Evolutionary conservation across 176 grass and related monocot genomes (phyloP).

Genomic region (Oryza glaberrima): DNA sequence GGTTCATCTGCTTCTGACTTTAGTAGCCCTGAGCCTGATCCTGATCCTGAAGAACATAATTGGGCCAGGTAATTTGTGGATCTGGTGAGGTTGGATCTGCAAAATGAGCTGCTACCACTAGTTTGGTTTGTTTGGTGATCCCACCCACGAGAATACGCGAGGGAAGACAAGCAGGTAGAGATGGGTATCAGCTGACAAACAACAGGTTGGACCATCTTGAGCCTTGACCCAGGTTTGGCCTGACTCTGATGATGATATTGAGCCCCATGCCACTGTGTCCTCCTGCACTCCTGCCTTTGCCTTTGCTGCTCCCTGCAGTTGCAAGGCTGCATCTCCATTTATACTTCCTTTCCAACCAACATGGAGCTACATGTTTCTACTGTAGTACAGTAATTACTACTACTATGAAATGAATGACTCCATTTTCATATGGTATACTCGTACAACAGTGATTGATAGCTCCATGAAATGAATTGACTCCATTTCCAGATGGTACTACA

Average conservation of each 20-base stretch:
- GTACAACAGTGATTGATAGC: not conserved
- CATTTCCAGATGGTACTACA: not conserved
- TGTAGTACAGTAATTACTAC: not conserved
- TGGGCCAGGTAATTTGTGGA: not conserved
- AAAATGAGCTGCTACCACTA: constrained; percentile 10
- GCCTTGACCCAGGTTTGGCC: not conserved
- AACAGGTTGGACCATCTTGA: constrained; percentile 40
- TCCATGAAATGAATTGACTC: too few species aligned
- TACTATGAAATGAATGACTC: too few species aligned
- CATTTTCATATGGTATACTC: too few species aligned
- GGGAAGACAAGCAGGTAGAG: constrained; percentile 25
- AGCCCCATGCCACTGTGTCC: not conserved
- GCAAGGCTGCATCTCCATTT: constrained; percentile 1
- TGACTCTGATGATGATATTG: not conserved
- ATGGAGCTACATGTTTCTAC: not conserved
- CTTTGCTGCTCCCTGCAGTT: not conserved
- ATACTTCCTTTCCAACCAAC: constrained; percentile 4
- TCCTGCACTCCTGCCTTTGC: not conserved
- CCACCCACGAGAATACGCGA: constrained; percentile 3
- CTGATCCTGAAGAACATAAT: not conserved
- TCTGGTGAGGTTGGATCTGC: constrained; percentile 35
- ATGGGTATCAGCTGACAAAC: constrained; percentile 40
- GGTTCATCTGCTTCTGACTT: constrained; percentile 7
- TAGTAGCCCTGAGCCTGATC: not conserved
- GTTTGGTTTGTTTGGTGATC: not conserved